Percentiles rank a stretch among this genome's conserved stretches.
Conservation (phyloP, 257 asterid genomes). For the Ajuga chamaepitys region DNA sequence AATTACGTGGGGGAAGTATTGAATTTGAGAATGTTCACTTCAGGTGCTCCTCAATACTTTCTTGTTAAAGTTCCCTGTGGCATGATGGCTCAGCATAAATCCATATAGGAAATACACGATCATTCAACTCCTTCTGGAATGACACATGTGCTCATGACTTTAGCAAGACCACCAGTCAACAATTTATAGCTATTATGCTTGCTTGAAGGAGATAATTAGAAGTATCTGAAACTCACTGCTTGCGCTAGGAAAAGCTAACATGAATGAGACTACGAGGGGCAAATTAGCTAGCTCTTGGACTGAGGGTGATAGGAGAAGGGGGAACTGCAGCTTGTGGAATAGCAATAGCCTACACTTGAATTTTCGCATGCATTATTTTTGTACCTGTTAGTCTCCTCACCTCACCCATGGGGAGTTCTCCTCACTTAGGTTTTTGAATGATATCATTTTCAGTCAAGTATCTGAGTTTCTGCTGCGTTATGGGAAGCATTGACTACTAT, state of each 20-base stretch:
- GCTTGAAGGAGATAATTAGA: neutral
- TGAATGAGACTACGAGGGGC: neutral
- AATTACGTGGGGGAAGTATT: slow-evolving; percentile 62
- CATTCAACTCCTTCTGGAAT: slow-evolving; percentile 5
- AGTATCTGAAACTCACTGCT: neutral
- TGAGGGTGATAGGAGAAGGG: neutral
- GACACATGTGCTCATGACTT: neutral
- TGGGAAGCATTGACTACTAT: neutral
- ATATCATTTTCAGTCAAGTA: neutral
- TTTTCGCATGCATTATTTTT: slow-evolving; percentile 11
- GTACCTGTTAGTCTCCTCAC: neutral
- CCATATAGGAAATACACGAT: neutral
- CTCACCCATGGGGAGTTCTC: neutral
- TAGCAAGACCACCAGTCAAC: neutral
- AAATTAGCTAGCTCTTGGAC: neutral
- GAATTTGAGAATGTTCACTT: slow-evolving; percentile 83
- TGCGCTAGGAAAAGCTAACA: neutral
- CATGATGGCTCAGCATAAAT: neutral
- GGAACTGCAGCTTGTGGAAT: neutral
- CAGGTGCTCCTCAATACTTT: slow-evolving; percentile 47
- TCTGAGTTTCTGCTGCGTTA: neutral
- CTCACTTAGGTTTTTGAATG: neutral
- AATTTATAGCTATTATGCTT: slow-evolving; percentile 1
- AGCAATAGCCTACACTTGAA: neutral
- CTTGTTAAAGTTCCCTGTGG: slow-evolving; percentile 5